Conservation (phyloP, 2,329 filamentous ascomycete genomes). For the Monilinia aucupariae region DNA sequence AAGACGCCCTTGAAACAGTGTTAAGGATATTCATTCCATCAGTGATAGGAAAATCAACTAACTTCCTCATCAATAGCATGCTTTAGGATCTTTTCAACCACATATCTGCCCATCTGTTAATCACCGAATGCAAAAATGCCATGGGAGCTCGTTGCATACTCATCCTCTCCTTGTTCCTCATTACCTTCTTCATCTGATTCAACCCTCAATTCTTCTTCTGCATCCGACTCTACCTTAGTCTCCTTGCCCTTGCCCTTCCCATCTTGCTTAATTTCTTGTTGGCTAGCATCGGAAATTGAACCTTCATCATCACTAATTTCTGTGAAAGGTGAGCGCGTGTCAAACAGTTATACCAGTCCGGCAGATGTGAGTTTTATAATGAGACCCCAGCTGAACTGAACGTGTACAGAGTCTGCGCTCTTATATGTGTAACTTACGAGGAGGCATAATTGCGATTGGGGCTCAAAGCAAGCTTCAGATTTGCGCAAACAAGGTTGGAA, state of each 20-base stretch:
- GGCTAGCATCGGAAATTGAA: constrained; percentile 37
- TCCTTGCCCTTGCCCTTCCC: constrained; percentile 15
- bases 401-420: neutral
- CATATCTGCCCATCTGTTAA: constrained; percentile 47
- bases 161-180: constrained; percentile 39
- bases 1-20: constrained; percentile 38
- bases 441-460: constrained; percentile 27
- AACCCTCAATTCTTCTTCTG: constrained; percentile 25
- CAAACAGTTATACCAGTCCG: constrained; percentile 15
- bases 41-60: constrained; percentile 25
- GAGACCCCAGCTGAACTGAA: neutral
- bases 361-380: neutral
- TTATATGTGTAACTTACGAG: constrained; percentile 29
- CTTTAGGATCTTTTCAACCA: constrained; percentile 67
- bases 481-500: neutral
- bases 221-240: constrained; percentile 26
- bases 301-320: constrained; percentile 33
- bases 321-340: constrained; percentile 25
- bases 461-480: neutral
- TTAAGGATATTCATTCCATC: constrained; percentile 6
- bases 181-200: constrained; percentile 34
- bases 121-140: constrained; percentile 21
- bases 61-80: constrained; percentile 58
- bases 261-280: constrained; percentile 9
- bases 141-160: constrained; percentile 36